Evolutionary conservation across 352 stramenopile genomes (phyloP).

Genomic region (Phytopythium chamaehyphon): DNA sequence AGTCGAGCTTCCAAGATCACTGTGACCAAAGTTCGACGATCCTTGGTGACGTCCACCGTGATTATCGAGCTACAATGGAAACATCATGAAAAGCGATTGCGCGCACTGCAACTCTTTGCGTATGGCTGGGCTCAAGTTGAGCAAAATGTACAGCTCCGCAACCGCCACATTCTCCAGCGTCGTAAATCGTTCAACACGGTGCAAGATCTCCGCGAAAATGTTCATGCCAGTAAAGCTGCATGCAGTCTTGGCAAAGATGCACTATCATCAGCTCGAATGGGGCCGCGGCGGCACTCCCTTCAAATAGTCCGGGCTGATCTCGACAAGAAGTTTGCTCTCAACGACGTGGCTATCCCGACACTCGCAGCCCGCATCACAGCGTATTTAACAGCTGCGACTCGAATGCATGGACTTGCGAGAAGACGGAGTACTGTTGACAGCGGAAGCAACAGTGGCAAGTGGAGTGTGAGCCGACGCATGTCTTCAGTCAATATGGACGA

Average conservation of each 20-base stretch:
- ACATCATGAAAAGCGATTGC: constrained; percentile 35
- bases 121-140: constrained; percentile 17
- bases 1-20: too few relatives aligned
- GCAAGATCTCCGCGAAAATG: neutral
- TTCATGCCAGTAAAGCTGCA: too few relatives aligned
- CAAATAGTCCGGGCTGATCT: constrained; percentile 20
- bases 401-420: too few relatives aligned
- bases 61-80: constrained; percentile 32
- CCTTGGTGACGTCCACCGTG: constrained; percentile 11
- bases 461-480: neutral
- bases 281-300: constrained; percentile 28
- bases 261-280: neutral
- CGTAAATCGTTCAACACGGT: constrained; percentile 24
- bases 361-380: constrained; percentile 19
- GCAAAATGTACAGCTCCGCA: constrained; percentile 10
- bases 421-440: neutral
- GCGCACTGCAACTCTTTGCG: constrained; percentile 32
- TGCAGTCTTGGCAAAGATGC: neutral
- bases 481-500: constrained; percentile 2
- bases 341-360: constrained; percentile 15
- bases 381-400: neutral
- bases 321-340: constrained; percentile 16
- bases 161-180: constrained; percentile 6
- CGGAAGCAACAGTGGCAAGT: too few relatives aligned
- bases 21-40: neutral